Percentiles rank a stretch among this genome's conserved stretches.
Conservation (phyloP, 2,329 filamentous ascomycete species). For the Ceratocystis cubensis region DNA sequence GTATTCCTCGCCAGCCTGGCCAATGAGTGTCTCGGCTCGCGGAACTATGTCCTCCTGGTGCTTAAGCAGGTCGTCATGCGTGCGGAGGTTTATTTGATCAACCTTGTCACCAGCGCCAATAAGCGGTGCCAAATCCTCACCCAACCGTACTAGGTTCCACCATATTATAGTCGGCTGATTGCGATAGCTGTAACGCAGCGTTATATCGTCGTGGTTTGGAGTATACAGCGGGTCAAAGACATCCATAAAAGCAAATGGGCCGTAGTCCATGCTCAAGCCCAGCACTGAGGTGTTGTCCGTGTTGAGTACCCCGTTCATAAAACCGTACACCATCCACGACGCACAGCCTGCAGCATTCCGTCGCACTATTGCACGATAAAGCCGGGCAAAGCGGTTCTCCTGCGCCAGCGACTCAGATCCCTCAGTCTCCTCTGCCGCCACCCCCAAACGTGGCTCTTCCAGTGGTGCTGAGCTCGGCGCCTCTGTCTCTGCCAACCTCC, state of each 20-base stretch:
- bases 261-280: slow-evolving; percentile 85
- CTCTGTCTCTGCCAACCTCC: slow-evolving; percentile 40
- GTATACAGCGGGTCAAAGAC: slow-evolving; percentile 92
- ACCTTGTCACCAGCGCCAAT: slow-evolving; percentile 63
- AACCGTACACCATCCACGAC: slow-evolving; percentile 95
- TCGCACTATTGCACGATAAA: slow-evolving; percentile 78
- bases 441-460: slow-evolving; percentile 36
- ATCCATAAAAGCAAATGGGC: slow-evolving; percentile 95
- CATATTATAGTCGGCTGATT: slow-evolving; percentile 95
- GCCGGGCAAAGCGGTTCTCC: slow-evolving; percentile 74
- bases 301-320: slow-evolving; percentile 96
- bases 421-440: slow-evolving; percentile 48
- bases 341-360: slow-evolving; percentile 82
- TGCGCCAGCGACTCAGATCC: slow-evolving; percentile 49
- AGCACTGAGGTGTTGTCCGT: slow-evolving; percentile 93
- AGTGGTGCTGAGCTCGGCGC: slow-evolving; percentile 28
- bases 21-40: slow-evolving; percentile 78
- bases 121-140: slow-evolving; percentile 77
- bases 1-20: slow-evolving; percentile 71
- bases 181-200: slow-evolving; percentile 78
- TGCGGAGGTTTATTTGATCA: slow-evolving; percentile 53
- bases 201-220: slow-evolving; percentile 87
- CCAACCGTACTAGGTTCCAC: slow-evolving; percentile 93
- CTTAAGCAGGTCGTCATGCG: slow-evolving; percentile 12
- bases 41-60: slow-evolving; percentile 50